Conservation (phyloP, 1,139 yeast genomes). For the Taphrina confusa region DNA sequence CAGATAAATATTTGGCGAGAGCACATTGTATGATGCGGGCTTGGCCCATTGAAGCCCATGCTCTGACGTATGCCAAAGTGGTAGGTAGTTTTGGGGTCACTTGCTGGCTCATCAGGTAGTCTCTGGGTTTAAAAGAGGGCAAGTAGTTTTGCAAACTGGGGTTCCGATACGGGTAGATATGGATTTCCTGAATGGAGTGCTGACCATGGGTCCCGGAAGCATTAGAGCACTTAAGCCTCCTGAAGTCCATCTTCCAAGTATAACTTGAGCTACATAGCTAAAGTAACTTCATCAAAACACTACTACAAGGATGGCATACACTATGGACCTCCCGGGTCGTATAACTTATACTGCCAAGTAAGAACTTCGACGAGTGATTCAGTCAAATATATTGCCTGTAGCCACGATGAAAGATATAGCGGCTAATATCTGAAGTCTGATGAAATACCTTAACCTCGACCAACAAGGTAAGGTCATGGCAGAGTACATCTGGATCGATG, state of each 20-base stretch:
- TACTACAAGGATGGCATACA: not conserved
- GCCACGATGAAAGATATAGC: too few species aligned
- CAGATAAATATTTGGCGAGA: too few species aligned
- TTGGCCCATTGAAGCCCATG: too few species aligned
- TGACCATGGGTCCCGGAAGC: conserved; percentile 4
- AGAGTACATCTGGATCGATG: conserved; percentile 97
- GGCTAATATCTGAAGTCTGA: too few species aligned
- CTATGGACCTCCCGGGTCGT: conserved; percentile 22
- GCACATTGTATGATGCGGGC: too few species aligned
- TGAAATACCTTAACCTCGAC: conserved; percentile 75
- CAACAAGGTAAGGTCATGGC: conserved; percentile 88
- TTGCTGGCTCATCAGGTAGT: too few species aligned
- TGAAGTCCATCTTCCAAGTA: conserved; percentile 3
- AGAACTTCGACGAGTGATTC: not conserved
- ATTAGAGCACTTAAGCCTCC: conserved; percentile 12
- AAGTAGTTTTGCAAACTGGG: conserved; percentile 16
- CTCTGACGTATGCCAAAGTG: too few species aligned
- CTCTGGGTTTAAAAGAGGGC: too few species aligned
- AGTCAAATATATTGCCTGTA: not conserved
- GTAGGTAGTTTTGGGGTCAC: too few species aligned
- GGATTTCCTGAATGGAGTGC: not conserved
- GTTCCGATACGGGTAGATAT: conserved; percentile 12
- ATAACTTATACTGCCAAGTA: conserved; percentile 23
- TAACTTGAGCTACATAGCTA: too few species aligned
- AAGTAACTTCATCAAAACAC: not conserved